Conservation (phyloP, 164 flowering plant species). For the Sextonia rubra region DNA sequence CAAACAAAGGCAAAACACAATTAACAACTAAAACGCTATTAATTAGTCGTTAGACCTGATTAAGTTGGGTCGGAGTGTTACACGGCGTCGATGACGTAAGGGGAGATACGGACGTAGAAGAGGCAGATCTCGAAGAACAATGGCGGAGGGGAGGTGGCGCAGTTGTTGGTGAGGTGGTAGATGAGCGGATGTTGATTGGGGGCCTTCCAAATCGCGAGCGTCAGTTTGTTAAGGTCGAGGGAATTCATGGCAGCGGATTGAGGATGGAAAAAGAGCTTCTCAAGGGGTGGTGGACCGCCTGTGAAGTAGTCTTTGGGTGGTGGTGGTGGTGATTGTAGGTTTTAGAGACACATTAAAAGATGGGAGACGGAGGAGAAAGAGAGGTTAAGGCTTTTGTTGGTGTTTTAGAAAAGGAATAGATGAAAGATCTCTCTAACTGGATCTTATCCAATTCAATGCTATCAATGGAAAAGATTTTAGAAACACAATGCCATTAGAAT, state of each 20-base stretch:
- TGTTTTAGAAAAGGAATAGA: not conserved
- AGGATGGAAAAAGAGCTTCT: too few species aligned
- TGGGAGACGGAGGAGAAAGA: not conserved
- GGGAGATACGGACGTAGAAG: constrained; percentile 67
- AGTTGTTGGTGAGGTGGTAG: constrained; percentile 17
- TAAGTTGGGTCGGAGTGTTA: too few species aligned
- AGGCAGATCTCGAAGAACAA: constrained; percentile 44
- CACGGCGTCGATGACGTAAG: constrained; percentile 47
- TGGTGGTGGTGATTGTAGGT: not conserved
- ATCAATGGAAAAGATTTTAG: too few species aligned
- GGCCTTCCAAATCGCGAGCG: constrained; percentile 6
- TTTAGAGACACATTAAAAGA: not conserved
- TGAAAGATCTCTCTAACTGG: too few species aligned
- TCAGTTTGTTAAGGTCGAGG: not conserved
- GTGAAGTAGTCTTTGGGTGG: too few species aligned
- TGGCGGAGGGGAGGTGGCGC: constrained; percentile 36
- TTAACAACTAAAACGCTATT: too few species aligned
- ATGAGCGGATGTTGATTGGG: constrained; percentile 1
- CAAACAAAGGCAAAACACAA: too few species aligned
- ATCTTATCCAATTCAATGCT: too few species aligned
- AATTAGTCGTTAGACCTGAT: too few species aligned
- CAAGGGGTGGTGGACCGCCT: too few species aligned
- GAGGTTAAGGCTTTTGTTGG: not conserved
- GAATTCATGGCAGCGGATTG: constrained; percentile 2
- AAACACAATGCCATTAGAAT: too few species aligned